phyloP scores from a whole-genome alignment of 2,329 filamentous ascomycete species.

The Aspergillus fumigatiaffinis region DNA sequence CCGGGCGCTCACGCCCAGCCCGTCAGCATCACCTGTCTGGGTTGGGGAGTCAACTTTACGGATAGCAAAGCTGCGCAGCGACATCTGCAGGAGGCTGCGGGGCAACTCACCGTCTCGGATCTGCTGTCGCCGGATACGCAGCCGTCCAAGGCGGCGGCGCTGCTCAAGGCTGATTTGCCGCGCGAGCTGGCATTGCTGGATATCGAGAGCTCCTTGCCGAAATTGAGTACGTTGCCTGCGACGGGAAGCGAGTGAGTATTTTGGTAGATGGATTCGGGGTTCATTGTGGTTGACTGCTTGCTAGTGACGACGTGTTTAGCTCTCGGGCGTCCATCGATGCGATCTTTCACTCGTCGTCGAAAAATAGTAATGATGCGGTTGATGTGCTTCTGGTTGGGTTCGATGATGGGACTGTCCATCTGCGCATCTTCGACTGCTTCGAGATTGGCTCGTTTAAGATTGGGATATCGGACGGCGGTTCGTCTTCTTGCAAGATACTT shows the following conservation, averaged over 20 bases:
- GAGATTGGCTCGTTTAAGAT: slow-evolving; percentile 61
- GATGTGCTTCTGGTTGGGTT: slow-evolving; percentile 75
- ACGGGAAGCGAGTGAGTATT: slow-evolving; percentile 53
- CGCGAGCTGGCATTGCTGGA: slow-evolving; percentile 70
- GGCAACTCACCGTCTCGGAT: slow-evolving; percentile 39
- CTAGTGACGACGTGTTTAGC: slow-evolving; percentile 60
- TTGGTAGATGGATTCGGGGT: neutral
- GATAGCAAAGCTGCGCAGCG: slow-evolving; percentile 44
- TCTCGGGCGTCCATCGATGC: slow-evolving; percentile 65
- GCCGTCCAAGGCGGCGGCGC: slow-evolving; percentile 31
- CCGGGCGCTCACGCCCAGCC: slow-evolving; percentile 12
- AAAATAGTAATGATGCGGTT: slow-evolving; percentile 67
- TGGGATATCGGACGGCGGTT: slow-evolving; percentile 37
- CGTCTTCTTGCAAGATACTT: slow-evolving; percentile 40
- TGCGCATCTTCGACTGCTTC: slow-evolving; percentile 83
- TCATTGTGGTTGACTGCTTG: slow-evolving; percentile 16
- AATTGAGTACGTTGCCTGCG: slow-evolving; percentile 67
- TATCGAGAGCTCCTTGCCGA: slow-evolving; percentile 70
- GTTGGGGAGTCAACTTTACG: slow-evolving; percentile 55
- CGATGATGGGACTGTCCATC: slow-evolving; percentile 65
- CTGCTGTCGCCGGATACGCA: slow-evolving; percentile 38
- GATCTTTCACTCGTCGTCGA: slow-evolving; percentile 60
- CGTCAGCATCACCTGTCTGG: slow-evolving; percentile 44
- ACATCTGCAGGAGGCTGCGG: slow-evolving; percentile 34
- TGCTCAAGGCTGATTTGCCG: slow-evolving; percentile 58